Conservation (phyloP, 805 yeast species). For the Metschnikowia corniflorae region DNA sequence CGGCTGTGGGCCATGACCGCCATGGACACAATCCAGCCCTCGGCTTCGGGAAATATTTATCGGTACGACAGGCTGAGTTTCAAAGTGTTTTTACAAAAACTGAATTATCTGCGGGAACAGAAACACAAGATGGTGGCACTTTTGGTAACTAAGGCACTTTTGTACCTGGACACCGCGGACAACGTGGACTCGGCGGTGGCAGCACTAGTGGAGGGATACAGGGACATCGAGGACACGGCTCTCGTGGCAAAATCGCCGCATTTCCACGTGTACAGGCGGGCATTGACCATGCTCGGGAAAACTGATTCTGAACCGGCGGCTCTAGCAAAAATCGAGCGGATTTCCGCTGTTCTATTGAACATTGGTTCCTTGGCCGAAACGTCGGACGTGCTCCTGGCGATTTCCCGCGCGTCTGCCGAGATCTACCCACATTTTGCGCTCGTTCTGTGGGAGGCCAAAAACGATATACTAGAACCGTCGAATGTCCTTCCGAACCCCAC, state of each 20-base stretch:
- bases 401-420: conserved; percentile 4
- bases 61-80: neutral
- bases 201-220: neutral
- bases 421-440: conserved; percentile 8
- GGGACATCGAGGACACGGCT: conserved; percentile 2
- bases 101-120: conserved; percentile 8
- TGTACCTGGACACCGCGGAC: conserved; percentile 1
- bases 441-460: conserved; percentile 22
- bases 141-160: conserved; percentile 18
- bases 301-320: neutral
- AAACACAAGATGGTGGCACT: conserved; percentile 22
- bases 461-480: conserved; percentile 3
- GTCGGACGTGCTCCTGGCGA: conserved; percentile 5
- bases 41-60: neutral
- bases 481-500: neutral
- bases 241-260: neutral
- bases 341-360: neutral
- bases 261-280: conserved; percentile 3
- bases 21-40: conserved; percentile 22
- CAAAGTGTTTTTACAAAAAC: conserved; percentile 16
- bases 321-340: neutral
- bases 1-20: conserved; percentile 12
- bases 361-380: neutral
- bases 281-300: conserved; percentile 2
- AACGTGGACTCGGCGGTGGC: neutral